phyloP scores from a whole-genome alignment of 1,284 basidiomycete species.

The Lentinula novae-zelandiae region DNA sequence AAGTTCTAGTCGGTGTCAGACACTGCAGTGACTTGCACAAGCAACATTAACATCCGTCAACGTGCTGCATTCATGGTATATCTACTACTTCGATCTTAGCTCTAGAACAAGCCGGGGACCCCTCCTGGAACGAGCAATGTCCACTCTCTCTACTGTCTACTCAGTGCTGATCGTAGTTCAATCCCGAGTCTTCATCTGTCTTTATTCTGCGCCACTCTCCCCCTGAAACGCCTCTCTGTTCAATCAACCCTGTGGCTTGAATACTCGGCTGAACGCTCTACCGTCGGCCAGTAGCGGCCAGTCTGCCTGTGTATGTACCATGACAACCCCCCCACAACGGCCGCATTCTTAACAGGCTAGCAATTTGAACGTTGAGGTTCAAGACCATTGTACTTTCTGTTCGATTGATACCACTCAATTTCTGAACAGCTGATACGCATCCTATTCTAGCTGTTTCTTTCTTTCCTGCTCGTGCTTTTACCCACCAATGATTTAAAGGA shows the following conservation, averaged over 20 bases:
- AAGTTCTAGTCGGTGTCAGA: too few species aligned
- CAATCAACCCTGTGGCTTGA: background rate
- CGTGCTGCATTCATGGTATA: too few species aligned
- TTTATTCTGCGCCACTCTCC: background rate
- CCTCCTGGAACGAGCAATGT: background rate
- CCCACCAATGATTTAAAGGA: background rate
- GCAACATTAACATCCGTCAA: too few species aligned
- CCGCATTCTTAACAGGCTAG: too few species aligned
- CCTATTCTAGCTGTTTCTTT: background rate
- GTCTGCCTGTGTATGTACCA: background rate
- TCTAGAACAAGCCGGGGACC: too few species aligned
- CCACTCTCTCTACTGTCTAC: background rate
- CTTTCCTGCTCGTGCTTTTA: background rate
- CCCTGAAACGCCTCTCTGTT: background rate
- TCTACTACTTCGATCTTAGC: too few species aligned
- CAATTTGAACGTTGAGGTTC: too few species aligned
- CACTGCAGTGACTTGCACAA: too few species aligned
- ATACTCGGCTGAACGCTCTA: background rate
- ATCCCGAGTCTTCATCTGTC: background rate
- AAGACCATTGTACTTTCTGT: too few species aligned
- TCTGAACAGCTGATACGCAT: background rate
- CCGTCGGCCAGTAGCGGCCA: background rate
- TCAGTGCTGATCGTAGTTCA: background rate
- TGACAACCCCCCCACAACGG: background rate
- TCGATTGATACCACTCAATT: background rate